Evolutionary conservation across 257 asterid genomes (phyloP).

Genomic region (Solanum stenotomum): DNA sequence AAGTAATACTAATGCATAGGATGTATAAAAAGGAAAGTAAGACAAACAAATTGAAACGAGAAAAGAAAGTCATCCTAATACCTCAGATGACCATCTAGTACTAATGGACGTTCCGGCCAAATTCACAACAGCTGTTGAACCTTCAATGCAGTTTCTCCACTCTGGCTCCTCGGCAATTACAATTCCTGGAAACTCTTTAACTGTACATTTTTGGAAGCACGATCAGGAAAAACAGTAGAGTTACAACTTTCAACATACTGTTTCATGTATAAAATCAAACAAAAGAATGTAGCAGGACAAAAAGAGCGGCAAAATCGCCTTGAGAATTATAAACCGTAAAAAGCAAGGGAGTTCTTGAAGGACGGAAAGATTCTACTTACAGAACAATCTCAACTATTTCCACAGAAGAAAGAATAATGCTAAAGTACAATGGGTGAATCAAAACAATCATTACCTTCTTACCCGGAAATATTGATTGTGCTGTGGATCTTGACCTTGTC

Average conservation of each 20-base stretch:
- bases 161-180: constrained; percentile 73
- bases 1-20: not conserved
- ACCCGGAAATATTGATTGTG: constrained; percentile 81
- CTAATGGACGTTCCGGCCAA: constrained; percentile 90
- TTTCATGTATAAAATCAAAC: not conserved
- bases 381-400: not conserved
- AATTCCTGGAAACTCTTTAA: constrained; percentile 60
- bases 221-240: not conserved
- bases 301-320: not conserved
- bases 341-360: not conserved
- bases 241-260: not conserved
- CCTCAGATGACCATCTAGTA: constrained; percentile 93
- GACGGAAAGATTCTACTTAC: not conserved
- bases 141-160: constrained; percentile 71
- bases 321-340: not conserved
- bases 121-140: constrained; percentile 90
- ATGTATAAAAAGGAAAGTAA: not conserved
- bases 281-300: not conserved
- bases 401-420: not conserved
- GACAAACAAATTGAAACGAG: not conserved
- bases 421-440: not conserved
- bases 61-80: not conserved
- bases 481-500: constrained; percentile 76
- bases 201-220: constrained; percentile 18
- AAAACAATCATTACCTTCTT: constrained; percentile 76